Evolutionary conservation across 768 basidiomycete species (phyloP).

Genomic region (Phallus indusiatus): DNA sequence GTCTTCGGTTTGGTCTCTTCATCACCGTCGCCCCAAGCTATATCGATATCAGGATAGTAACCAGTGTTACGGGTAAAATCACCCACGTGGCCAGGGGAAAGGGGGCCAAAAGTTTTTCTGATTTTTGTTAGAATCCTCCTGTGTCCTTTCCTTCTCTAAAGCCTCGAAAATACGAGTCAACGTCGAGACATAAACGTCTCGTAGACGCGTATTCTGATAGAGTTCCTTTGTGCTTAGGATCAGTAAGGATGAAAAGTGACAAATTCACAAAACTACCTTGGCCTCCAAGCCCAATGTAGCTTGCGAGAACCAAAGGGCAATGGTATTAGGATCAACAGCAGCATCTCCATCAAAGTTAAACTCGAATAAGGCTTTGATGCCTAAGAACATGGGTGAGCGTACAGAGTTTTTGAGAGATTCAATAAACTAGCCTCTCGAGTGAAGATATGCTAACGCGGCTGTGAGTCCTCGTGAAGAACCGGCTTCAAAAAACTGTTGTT

Average conservation of each 20-base stretch:
- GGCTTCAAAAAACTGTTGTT: constrained; percentile 17
- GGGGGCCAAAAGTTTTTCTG: constrained; percentile 14
- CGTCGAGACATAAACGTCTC: constrained; percentile 61
- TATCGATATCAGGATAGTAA: constrained; percentile 15
- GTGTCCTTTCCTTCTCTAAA: constrained; percentile 39
- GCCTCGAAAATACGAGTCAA: constrained; percentile 56
- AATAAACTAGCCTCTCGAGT: constrained; percentile 60
- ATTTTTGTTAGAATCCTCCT: not conserved
- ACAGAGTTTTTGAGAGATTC: not conserved
- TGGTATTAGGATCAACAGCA: constrained; percentile 75
- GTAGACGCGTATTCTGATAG: constrained; percentile 65
- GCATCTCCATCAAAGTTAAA: constrained; percentile 84
- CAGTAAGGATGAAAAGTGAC: not conserved
- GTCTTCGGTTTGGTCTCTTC: constrained; percentile 40
- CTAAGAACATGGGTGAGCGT: constrained; percentile 28
- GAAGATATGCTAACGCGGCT: constrained; percentile 73
- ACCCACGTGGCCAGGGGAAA: constrained; percentile 15
- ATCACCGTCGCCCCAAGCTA: constrained; percentile 69
- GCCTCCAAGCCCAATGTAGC: constrained; percentile 74
- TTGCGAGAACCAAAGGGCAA: constrained; percentile 83
- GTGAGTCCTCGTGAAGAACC: constrained; percentile 45
- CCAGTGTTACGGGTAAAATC: not conserved
- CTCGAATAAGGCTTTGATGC: constrained; percentile 67
- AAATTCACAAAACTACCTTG: constrained; percentile 42
- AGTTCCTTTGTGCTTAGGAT: constrained; percentile 52